phyloP scores from a whole-genome alignment of 2,329 filamentous ascomycete species.

The Byssochlamys sp. region DNA sequence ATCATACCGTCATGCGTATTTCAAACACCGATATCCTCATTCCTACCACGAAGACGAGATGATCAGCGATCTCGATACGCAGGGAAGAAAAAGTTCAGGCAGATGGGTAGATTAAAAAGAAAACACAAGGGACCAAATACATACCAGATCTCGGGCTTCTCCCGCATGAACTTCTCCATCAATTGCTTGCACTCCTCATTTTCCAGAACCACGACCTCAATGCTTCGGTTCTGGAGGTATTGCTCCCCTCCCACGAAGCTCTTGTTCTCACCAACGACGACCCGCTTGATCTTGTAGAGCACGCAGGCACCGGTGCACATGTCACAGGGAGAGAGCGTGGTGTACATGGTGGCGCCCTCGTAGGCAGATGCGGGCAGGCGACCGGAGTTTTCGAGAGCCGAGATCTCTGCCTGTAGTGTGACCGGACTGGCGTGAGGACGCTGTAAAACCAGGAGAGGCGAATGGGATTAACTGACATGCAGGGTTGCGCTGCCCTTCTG shows the following conservation, averaged over 20 bases:
- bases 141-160: slow-evolving; percentile 64
- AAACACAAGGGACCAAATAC: slow-evolving; percentile 16
- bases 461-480: slow-evolving; percentile 45
- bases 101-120: slow-evolving; percentile 2
- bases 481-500: slow-evolving; percentile 63
- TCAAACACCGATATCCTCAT: slow-evolving; percentile 51
- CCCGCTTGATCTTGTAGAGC: slow-evolving; percentile 62
- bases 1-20: slow-evolving; percentile 2
- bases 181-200: slow-evolving; percentile 55
- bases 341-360: slow-evolving; percentile 70
- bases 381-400: slow-evolving; percentile 64
- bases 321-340: slow-evolving; percentile 67
- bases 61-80: slow-evolving; percentile 7
- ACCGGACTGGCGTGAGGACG: background rate
- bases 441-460: slow-evolving; percentile 1
- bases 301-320: slow-evolving; percentile 75
- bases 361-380: slow-evolving; percentile 61
- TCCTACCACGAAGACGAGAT: slow-evolving; percentile 31
- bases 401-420: slow-evolving; percentile 57
- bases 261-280: slow-evolving; percentile 69
- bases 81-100: background rate
- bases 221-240: slow-evolving; percentile 56
- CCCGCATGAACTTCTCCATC: slow-evolving; percentile 63
- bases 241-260: slow-evolving; percentile 66
- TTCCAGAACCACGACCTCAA: slow-evolving; percentile 64